Evolutionary conservation across 2,329 filamentous ascomycete species (phyloP).

Genomic region (Diaporthe ilicicola): DNA sequence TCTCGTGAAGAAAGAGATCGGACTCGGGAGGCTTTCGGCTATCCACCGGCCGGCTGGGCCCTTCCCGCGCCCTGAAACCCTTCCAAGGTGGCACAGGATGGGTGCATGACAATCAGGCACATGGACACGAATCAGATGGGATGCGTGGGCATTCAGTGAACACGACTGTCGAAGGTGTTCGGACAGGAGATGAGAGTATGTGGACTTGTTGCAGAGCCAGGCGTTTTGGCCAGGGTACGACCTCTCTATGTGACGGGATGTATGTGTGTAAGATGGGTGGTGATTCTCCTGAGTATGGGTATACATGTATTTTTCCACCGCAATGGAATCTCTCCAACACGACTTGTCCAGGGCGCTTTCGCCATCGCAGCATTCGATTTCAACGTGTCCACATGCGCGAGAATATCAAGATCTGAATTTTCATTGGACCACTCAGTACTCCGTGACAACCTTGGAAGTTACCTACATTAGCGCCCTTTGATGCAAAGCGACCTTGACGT

Average conservation of each 20-base stretch:
- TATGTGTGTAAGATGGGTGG: conserved; percentile 16
- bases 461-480: background rate
- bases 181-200: conserved; percentile 2
- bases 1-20: conserved; percentile 20
- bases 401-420: background rate
- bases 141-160: background rate
- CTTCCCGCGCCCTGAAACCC: background rate
- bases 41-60: background rate
- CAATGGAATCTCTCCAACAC: background rate
- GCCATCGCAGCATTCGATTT: background rate
- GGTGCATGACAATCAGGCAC: background rate
- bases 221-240: conserved; percentile 13
- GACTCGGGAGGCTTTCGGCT: background rate
- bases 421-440: too few relatives aligned
- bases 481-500: background rate
- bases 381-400: background rate
- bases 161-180: background rate
- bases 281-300: conserved; percentile 22
- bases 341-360: background rate
- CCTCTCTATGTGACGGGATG: conserved; percentile 10
- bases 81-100: background rate
- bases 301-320: conserved; percentile 18
- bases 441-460: background rate
- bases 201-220: conserved; percentile 21
- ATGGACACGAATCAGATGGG: background rate